These are phyloP conservation scores for Trichosporon asahii DNA, from an alignment of 1,284 basidiomycete species.

Conservation along the genomic window DNA sequence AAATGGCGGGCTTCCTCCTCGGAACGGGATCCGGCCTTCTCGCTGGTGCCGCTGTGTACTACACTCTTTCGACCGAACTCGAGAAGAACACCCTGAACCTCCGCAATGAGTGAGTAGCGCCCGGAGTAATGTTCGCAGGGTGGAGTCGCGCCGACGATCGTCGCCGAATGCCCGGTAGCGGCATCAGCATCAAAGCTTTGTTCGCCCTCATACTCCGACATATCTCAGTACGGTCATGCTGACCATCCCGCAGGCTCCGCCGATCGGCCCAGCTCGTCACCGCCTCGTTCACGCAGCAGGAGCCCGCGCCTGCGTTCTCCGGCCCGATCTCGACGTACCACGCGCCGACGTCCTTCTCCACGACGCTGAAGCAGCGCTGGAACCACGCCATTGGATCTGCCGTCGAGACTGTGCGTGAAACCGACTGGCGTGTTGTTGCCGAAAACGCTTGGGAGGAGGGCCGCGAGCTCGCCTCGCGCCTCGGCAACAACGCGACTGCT, in stretches of 20 bases:
- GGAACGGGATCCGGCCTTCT: constrained; percentile 45
- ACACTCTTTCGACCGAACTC: constrained; percentile 41
- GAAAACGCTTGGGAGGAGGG: constrained; percentile 16
- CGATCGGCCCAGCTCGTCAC: constrained; percentile 5
- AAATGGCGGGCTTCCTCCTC: constrained; percentile 46
- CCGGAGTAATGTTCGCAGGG: not conserved
- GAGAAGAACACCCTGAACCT: constrained; percentile 29
- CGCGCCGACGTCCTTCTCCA: constrained; percentile 28
- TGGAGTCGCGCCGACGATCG: not conserved
- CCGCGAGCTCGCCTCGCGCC: constrained; percentile 1
- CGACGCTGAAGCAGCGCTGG: constrained; percentile 38
- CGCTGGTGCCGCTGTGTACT: constrained; percentile 48
- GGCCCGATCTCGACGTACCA: constrained; percentile 25
- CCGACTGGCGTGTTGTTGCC: constrained; percentile 36
- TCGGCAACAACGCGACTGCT: not conserved
- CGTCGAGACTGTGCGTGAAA: constrained; percentile 27
- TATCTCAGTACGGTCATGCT: too few species aligned
- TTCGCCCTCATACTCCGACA: too few species aligned
- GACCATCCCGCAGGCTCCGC: not conserved
- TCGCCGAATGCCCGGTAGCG: not conserved
- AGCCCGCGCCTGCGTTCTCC: constrained; percentile 13
- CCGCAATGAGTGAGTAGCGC: constrained; percentile 38
- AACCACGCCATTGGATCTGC: constrained; percentile 35
- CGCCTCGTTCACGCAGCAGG: not conserved
- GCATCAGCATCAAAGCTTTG: not conserved